A percentile compares a stretch with the other conserved stretches of the same genome.
These are phyloP conservation scores for Marasmius oreades DNA, from an alignment of 1,284 basidiomycete species.

Conservation along the genomic window DNA sequence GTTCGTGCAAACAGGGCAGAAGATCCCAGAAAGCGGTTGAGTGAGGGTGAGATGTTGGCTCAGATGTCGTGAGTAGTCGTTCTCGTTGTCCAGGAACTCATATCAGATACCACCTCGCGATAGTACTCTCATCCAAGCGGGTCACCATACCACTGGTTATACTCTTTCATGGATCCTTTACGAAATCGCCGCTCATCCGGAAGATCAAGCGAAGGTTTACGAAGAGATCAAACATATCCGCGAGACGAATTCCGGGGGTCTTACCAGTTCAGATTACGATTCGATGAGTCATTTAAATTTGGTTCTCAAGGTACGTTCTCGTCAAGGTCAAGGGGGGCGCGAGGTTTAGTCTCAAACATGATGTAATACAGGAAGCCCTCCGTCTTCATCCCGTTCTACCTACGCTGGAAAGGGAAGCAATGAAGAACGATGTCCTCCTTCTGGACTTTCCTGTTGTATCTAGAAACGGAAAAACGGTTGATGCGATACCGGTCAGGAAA, in stretches of 20 bases:
- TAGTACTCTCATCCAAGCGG: conserved; percentile 16
- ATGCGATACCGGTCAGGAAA: background rate
- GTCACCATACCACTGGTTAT: conserved; percentile 24
- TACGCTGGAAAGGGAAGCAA: background rate
- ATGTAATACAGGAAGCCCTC: background rate
- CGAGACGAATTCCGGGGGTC: background rate
- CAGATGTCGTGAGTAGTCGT: conserved; percentile 20
- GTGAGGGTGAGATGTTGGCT: conserved; percentile 22
- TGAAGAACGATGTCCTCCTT: background rate
- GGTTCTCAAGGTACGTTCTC: conserved; percentile 14
- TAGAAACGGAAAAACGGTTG: background rate
- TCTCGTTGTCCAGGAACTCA: background rate
- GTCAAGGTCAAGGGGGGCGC: background rate
- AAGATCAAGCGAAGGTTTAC: conserved; percentile 21
- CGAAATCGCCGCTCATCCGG: conserved; percentile 21
- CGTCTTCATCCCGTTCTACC: background rate
- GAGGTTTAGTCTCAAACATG: no score
- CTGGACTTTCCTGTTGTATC: background rate
- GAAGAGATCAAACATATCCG: conserved; percentile 14
- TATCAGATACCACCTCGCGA: background rate
- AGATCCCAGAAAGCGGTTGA: conserved; percentile 16
- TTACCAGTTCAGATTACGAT: conserved; percentile 11
- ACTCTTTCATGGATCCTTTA: conserved; percentile 23
- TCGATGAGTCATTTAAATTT: conserved; percentile 14
- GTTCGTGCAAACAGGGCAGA: conserved; percentile 20